A percentile compares a stretch with the other conserved stretches of the same genome.
phyloP scores from a whole-genome alignment of 768 basidiomycete genomes.

The Russula olivacea region DNA sequence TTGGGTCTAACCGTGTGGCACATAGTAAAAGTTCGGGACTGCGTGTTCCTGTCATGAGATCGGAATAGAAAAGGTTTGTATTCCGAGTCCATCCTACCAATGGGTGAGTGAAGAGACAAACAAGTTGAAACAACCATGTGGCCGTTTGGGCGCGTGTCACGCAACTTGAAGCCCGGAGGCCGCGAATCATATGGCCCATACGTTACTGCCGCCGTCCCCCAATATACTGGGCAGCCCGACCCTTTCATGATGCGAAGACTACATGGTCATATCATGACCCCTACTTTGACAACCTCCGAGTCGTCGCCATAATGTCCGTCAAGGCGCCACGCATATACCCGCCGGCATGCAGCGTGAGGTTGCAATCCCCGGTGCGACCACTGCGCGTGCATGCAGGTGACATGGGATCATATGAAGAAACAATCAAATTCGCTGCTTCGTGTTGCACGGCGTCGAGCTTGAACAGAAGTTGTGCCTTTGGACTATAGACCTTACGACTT shows the following conservation, averaged over 20 bases:
- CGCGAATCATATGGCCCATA: too few relatives aligned
- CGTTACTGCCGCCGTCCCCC: conserved; percentile 39
- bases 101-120: too few relatives aligned
- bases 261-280: conserved; percentile 76
- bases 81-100: too few relatives aligned
- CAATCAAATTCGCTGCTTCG: conserved; percentile 97
- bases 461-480: conserved; percentile 88
- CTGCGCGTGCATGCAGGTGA: conserved; percentile 87
- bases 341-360: conserved; percentile 47
- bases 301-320: conserved; percentile 81
- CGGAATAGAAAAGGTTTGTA: too few relatives aligned
- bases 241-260: conserved; percentile 71
- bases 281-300: conserved; percentile 69
- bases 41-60: too few relatives aligned
- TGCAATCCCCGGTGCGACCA: conserved; percentile 73
- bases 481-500: conserved; percentile 66
- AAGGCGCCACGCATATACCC: conserved; percentile 52
- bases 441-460: conserved; percentile 83
- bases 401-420: conserved; percentile 93
- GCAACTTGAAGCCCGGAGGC: too few relatives aligned
- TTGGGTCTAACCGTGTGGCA: too few relatives aligned
- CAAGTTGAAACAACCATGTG: too few relatives aligned
- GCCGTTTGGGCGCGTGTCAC: too few relatives aligned
- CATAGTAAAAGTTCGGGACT: too few relatives aligned
- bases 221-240: conserved; percentile 27